phyloP scores from a whole-genome alignment of 140 eudicot species.

The Ambrosia hybrid region DNA sequence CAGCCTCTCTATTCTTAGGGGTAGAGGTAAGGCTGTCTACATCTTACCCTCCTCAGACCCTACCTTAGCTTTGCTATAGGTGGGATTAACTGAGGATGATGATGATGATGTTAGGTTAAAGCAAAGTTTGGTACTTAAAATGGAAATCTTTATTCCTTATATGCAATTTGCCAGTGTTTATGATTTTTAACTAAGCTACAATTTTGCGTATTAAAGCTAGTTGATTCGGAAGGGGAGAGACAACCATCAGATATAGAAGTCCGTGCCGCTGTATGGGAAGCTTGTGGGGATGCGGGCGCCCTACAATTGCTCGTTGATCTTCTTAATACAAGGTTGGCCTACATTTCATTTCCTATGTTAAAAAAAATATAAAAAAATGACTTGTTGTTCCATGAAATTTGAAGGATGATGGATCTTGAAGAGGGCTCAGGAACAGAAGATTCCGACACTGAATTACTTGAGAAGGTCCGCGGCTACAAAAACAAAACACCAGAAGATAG shows the following conservation, averaged over 20 bases:
- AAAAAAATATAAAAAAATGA: not conserved
- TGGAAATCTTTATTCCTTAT: too few species aligned
- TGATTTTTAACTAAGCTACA: conserved; percentile 4
- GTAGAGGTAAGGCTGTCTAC: too few species aligned
- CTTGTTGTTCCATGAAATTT: conserved; percentile 9
- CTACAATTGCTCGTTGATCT: conserved; percentile 81
- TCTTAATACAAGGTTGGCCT: conserved; percentile 63
- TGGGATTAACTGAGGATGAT: too few species aligned
- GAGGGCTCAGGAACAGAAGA: conserved; percentile 83
- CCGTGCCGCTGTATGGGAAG: conserved; percentile 95
- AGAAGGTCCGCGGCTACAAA: conserved; percentile 29
- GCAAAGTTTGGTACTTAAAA: too few species aligned
- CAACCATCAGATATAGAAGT: conserved; percentile 88
- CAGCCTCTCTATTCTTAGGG: too few species aligned
- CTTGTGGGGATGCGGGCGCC: conserved; percentile 92
- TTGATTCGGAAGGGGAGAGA: conserved; percentile 62
- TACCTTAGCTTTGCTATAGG: too few species aligned
- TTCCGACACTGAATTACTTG: conserved; percentile 56
- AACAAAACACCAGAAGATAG: conserved; percentile 31
- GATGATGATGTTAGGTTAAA: too few species aligned
- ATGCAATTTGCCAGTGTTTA: not conserved
- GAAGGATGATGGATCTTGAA: conserved; percentile 82
- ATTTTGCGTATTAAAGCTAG: conserved; percentile 52
- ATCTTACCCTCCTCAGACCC: too few species aligned
- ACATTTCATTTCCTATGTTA: not conserved